A percentile compares a stretch with the other conserved stretches of the same genome.
Evolutionary conservation across 139 green algal genomes (phyloP).

Genomic region (Tetraselmis striata): DNA sequence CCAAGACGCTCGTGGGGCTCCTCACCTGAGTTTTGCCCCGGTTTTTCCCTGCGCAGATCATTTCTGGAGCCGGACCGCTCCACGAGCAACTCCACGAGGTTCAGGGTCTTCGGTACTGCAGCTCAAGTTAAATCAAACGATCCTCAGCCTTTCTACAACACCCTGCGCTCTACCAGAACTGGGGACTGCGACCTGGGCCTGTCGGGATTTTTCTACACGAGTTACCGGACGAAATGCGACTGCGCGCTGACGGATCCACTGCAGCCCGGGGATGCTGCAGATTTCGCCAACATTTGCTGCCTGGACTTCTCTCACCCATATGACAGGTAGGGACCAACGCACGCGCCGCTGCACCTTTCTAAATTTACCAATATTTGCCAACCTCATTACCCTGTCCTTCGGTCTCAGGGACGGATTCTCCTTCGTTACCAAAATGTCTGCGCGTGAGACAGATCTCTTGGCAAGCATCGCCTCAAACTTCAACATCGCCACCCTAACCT

Average conservation of each 20-base stretch:
- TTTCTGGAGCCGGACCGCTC: neutral
- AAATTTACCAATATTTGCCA: neutral
- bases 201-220: neutral
- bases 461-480: neutral
- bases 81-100: neutral
- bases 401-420: neutral
- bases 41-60: neutral
- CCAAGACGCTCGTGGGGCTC: neutral
- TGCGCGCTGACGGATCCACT: neutral
- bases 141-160: neutral
- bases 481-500: neutral
- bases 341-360: neutral
- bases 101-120: neutral
- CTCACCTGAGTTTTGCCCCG: neutral
- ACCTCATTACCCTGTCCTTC: neutral
- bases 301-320: neutral
- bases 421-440: neutral
- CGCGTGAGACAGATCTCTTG: neutral
- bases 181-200: neutral
- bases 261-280: neutral
- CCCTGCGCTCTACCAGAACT: neutral
- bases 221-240: neutral
- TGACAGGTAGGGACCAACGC: neutral
- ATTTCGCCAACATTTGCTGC: neutral
- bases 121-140: too few relatives aligned